Evolutionary conservation across 2,329 filamentous ascomycete genomes (phyloP).

Genomic region (Apiospora malaysiana): DNA sequence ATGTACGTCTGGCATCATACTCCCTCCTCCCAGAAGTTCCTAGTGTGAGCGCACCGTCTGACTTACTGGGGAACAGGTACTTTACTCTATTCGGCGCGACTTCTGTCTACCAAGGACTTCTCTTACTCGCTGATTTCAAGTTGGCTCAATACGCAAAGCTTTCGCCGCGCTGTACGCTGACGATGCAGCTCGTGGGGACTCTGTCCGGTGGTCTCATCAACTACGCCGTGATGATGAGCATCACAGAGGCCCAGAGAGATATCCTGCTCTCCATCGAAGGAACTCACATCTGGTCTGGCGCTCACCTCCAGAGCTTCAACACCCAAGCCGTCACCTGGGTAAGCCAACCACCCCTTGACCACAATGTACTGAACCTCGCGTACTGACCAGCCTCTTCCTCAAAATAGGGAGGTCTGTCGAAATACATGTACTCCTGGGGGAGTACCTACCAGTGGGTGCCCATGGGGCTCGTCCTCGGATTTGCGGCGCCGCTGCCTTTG

Average conservation of each 20-base stretch:
- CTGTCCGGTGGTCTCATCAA: constrained; percentile 45
- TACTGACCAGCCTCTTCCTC: constrained; percentile 33
- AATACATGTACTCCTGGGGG: constrained; percentile 43
- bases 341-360: neutral
- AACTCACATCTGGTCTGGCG: constrained; percentile 47
- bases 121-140: constrained; percentile 39
- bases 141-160: constrained; percentile 25
- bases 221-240: constrained; percentile 44
- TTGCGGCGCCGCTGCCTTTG: constrained; percentile 44
- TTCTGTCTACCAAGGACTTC: constrained; percentile 40
- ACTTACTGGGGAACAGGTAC: constrained; percentile 32
- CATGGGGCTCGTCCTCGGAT: constrained; percentile 43
- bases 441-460: constrained; percentile 43
- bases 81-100: constrained; percentile 47
- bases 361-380: neutral
- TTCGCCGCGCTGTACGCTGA: constrained; percentile 24
- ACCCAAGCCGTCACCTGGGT: constrained; percentile 30
- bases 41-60: neutral
- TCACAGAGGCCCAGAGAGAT: constrained; percentile 43
- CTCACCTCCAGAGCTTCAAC: constrained; percentile 46
- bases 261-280: constrained; percentile 45
- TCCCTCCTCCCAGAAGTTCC: neutral
- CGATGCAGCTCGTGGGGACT: constrained; percentile 39
- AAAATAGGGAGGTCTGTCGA: constrained; percentile 34
- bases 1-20: constrained; percentile 32